Percentiles rank a stretch among this genome's conserved stretches.
Evolutionary conservation across 1,284 basidiomycete genomes (phyloP).

Genomic region (Schizopora paradoxa): DNA sequence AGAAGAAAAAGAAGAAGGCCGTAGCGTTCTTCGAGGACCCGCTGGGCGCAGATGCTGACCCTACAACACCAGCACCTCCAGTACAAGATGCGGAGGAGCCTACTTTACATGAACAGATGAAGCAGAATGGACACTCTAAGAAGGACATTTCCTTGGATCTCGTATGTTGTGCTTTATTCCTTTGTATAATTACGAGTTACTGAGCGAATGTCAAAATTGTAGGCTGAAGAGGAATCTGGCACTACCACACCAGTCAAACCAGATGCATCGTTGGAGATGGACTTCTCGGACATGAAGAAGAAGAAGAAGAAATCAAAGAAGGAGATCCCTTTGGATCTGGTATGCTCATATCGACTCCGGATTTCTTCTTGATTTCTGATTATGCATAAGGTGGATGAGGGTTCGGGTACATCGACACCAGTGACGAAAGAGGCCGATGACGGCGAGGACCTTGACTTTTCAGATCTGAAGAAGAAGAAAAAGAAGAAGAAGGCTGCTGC

Average conservation of each 20-base stretch:
- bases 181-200: background rate
- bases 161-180: conserved; percentile 40
- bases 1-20: conserved; percentile 77
- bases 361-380: background rate
- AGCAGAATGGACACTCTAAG: conserved; percentile 49
- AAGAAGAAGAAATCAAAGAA: conserved; percentile 80
- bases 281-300: conserved; percentile 84
- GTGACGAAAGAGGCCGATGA: conserved; percentile 27
- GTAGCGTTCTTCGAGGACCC: conserved; percentile 82
- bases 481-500: conserved; percentile 38
- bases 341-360: conserved; percentile 11
- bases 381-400: conserved; percentile 20
- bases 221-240: conserved; percentile 60
- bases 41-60: conserved; percentile 76
- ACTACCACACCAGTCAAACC: conserved; percentile 50
- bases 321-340: conserved; percentile 66
- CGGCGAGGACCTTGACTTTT: conserved; percentile 31
- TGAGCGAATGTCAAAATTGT: conserved; percentile 15
- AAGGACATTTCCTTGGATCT: conserved; percentile 83
- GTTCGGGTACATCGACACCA: conserved; percentile 19
- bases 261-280: conserved; percentile 57
- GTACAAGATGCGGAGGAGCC: conserved; percentile 66
- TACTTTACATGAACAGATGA: conserved; percentile 73
- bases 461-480: conserved; percentile 66
- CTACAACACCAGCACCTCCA: conserved; percentile 67